Evolutionary conservation across 1,284 basidiomycete species (phyloP), one percentile per base, ranked within the genome.

Genomic region (Pyrrhoderma noxium): DNA sequence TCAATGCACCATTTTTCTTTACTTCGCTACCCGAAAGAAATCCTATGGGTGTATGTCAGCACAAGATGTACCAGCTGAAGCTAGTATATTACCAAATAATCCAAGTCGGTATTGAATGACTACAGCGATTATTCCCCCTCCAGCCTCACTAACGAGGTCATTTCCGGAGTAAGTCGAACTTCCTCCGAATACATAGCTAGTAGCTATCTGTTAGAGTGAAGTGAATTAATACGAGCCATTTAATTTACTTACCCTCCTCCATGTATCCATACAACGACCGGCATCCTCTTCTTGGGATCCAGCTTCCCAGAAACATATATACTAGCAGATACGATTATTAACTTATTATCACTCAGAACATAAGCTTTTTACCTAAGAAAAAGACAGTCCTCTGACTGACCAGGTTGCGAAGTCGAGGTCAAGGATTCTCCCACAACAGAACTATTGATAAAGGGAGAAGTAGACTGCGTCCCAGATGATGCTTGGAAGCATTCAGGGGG

Each of bases 231-330:
- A 11, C 16, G 35, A 37, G 9, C 16, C 16, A 11, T 9, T 37
- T 9, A 9, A 37, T 9, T 18, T 9, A 41, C 53, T 51, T 47
- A 64, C 62, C 62, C 64, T 56, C 66, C 66, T 27, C 67, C 67
- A 34, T 69, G 68, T 23, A 69, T 67, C 61, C 58, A 69, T 11
- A 69, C 58, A 8, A 70, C 37, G 7, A 66, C 63, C 21, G 67
- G 65, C 45, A 65, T 51, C 21, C 57, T 58, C 14, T 53, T 56
- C 1, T 53, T 52, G 2, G 56, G 35, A 37, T 22, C 22, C 5
- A 55, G 50, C 8, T 52, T 42, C 8, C 61, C 62, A 2, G 65
- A 62, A 41, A 59, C 56, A 44, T 60, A 54, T 3, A 68, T 63
- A 40, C 66, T 67, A 36, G 1, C 22, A 37, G 35, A 48, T 25